Base-by-base conservation (phyloP, 768 basidiomycete species). In the Dacryopinax primogenitus region DNA sequence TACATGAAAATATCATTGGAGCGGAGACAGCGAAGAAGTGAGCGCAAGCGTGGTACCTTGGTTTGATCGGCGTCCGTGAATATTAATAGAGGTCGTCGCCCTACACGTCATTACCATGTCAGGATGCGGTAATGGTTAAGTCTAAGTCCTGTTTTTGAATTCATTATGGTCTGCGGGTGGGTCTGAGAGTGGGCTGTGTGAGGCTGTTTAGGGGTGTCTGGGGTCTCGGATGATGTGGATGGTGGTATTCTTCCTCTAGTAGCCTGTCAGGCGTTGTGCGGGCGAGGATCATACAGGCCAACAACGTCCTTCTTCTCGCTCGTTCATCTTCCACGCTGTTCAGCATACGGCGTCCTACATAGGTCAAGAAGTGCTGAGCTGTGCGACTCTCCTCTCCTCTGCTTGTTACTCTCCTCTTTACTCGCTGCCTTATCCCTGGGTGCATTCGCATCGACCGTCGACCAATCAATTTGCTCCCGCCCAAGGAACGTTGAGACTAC, bases 401-500 rank as follows among this genome's bases (percentile, higher is more conserved):
- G 11, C 11, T n/a, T 39, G n/a, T 39, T 39, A 11, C n/a, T n/a
- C 37, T 39, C n/a, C 37, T 39, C 37, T n/a, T 39, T 39, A n/a
- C n/a, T 39, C 37, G 37, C 37, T 39, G 37, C 37, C 37, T n/a
- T 39, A 11, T 11, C 37, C n/a, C 4, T 21, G 51, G 51, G 45
- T 15, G 13, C 45, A 58, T 4, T 30, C 4, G 32, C 51, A 58
- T 13, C 4, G 7, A 30, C 51, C 13, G 11, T 18, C 18, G 21
- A 30, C 51, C 51, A 58, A 58, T 58, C 51, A 58, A 58, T 58
- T 30, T 30, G 51, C 51, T 58, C 51, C 51, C 51, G 51, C 30
- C 15, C 13, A 18, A 58, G 45, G 51, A 58, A 58, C 51, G 51
- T 58, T 58, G 51, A 58, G 32, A 30, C 23, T 4, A 4, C 7